Conservation (phyloP, 2,329 filamentous ascomycete genomes). For the Stachybotrys echinatus region DNA sequence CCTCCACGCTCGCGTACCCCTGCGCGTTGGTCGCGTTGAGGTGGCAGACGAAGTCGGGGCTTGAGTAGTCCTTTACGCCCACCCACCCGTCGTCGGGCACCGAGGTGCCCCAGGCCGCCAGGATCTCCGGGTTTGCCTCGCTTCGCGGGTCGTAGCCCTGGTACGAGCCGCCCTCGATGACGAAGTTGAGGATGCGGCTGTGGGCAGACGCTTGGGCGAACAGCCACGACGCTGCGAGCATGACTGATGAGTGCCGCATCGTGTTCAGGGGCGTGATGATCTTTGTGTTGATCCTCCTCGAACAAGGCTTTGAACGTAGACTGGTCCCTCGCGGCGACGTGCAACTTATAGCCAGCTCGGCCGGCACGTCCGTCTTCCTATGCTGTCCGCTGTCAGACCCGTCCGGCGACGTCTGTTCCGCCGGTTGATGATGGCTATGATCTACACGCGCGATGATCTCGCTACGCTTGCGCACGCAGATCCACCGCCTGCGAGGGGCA, state of each 20-base stretch:
- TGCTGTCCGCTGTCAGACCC: too few relatives aligned
- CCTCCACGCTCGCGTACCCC: conserved; percentile 1
- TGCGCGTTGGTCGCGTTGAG: not conserved
- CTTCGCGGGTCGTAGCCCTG: not conserved
- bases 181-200: conserved; percentile 1
- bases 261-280: not conserved
- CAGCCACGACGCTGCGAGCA: not conserved
- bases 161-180: conserved; percentile 1
- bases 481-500: not conserved
- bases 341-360: not conserved
- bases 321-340: not conserved
- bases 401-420: not conserved
- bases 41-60: not conserved
- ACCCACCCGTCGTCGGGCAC: conserved; percentile 1
- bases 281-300: too few relatives aligned
- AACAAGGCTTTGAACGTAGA: too few relatives aligned
- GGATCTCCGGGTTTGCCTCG: not conserved
- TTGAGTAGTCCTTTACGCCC: not conserved
- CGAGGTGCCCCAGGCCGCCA: not conserved
- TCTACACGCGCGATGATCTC: not conserved
- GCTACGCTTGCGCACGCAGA: not conserved
- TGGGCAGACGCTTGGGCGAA: not conserved
- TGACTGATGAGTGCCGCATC: not conserved
- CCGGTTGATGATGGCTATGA: not conserved
- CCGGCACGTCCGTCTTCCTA: not conserved